Percentiles rank a stretch among this genome's conserved stretches.
Evolutionary conservation across 306 rosid genomes (phyloP).

Genomic region (Vigna angularis): DNA sequence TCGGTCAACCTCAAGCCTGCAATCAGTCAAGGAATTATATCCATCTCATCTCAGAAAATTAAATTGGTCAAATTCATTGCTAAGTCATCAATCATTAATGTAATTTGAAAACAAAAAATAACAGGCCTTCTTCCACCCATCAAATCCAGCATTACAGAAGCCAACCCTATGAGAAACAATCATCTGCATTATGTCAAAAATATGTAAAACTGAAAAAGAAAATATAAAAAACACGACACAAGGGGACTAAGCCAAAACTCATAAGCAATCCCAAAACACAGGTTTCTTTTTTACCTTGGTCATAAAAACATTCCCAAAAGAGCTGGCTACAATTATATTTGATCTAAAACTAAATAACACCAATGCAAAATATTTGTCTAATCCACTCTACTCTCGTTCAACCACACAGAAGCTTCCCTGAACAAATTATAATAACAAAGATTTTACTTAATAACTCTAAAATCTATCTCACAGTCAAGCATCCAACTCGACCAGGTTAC

Average conservation of each 20-base stretch:
- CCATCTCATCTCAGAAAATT: conserved; percentile 38
- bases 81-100: conserved; percentile 21
- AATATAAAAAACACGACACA: too few relatives aligned
- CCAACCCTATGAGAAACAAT: neutral
- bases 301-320: conserved; percentile 1
- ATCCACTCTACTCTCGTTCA: conserved; percentile 34
- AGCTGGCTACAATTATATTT: neutral
- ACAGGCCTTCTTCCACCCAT: conserved; percentile 31
- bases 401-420: conserved; percentile 8
- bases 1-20: conserved; percentile 22
- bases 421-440: conserved; percentile 6
- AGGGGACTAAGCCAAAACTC: too few relatives aligned
- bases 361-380: conserved; percentile 26
- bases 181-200: too few relatives aligned
- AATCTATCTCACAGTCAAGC: conserved; percentile 20
- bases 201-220: too few relatives aligned
- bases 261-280: neutral
- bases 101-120: conserved; percentile 12
- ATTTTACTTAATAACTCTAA: conserved; percentile 19
- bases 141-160: conserved; percentile 18
- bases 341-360: neutral
- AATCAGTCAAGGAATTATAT: conserved; percentile 8
- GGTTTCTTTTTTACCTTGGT: neutral
- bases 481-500: conserved; percentile 18
- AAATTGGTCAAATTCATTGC: conserved; percentile 16